A percentile compares a stretch with the other conserved stretches of the same genome.
phyloP scores from a whole-genome alignment of 768 basidiomycete genomes.

The Holtermanniella nyarrowii region DNA sequence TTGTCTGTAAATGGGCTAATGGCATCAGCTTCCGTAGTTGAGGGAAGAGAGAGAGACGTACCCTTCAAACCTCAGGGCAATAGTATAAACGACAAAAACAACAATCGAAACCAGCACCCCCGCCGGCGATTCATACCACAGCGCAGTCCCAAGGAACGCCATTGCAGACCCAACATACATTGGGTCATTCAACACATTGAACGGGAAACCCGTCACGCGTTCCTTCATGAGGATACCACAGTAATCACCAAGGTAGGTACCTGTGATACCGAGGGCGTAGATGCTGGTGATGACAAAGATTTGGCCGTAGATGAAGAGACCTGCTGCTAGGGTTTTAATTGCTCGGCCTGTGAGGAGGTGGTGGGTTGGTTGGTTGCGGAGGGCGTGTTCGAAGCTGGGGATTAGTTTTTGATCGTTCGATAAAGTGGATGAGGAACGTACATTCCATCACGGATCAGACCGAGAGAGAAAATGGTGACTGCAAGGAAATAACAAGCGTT shows the following conservation, averaged over 20 bases:
- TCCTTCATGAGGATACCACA: conserved; percentile 55
- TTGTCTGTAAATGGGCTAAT: conserved; percentile 45
- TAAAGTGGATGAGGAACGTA: conserved; percentile 43
- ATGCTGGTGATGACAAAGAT: conserved; percentile 79
- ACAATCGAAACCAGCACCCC: conserved; percentile 70
- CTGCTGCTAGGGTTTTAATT: conserved; percentile 47
- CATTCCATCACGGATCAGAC: conserved; percentile 76
- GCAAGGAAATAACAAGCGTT: conserved; percentile 82
- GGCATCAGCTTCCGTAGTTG: not conserved
- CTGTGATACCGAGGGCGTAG: conserved; percentile 82
- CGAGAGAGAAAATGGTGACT: conserved; percentile 68
- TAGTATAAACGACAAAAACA: conserved; percentile 70
- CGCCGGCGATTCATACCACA: conserved; percentile 74
- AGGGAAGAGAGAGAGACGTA: conserved; percentile 34
- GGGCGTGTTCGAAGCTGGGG: conserved; percentile 61
- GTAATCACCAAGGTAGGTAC: conserved; percentile 43
- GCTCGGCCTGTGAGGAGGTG: conserved; percentile 58
- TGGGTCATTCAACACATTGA: conserved; percentile 81
- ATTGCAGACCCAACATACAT: conserved; percentile 97
- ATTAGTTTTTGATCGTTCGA: not conserved
- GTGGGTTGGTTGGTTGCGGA: conserved; percentile 62
- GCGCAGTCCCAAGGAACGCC: conserved; percentile 71
- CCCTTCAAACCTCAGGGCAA: conserved; percentile 86
- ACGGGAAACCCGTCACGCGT: conserved; percentile 91
- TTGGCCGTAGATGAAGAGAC: conserved; percentile 62